Evolutionary conservation across 441 rosid genomes (phyloP), one percentile per base, ranked within the genome.

Genomic region (Corymbia calophylla): DNA sequence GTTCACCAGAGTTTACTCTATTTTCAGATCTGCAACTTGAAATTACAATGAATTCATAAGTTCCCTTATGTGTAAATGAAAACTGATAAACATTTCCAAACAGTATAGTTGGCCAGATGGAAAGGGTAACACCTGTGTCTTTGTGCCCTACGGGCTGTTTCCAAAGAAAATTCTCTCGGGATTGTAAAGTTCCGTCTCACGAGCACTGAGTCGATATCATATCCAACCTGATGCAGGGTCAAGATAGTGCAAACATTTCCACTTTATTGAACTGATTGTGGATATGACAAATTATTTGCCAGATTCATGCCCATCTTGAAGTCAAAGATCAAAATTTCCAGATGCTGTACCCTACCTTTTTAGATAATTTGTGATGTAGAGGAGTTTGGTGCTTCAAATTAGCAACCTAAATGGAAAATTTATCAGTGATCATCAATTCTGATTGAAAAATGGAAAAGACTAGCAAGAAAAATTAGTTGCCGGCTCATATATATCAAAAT

Each of bases 151-250:
- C 58, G 92, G 48, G 98, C 95, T 85, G 99, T 97, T 93, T 93
- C 95, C 73, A 98, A 93, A 89, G 93, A 93, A 48, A 98, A 98
- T 92, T 95, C 97, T 88, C 90, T 95, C 19, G 99, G 98, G 90
- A 96, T 88, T 49, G 99, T 97, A 91, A 92, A 93, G 93, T 94
- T 97, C n/a, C 92, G 89, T 91, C 92, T 94, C 48, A 90, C n/a
- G 82, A 62, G 88, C 88, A 86, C 88, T 5, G 90, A 64, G 84
- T 91, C 91, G 88, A 92, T 88, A 51, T 87, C 93, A 53, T 48
- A n/a, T 70, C 91, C 93, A 88, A 85, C 96, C 99, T 96, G 93
- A 53, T 56, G 39, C 62, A 87, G 66, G 51, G 48, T 62, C 48
- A 87, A 29, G 70, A 44, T 9, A 87, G 70, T 35, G 70, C 51